phyloP scores from a whole-genome alignment of 2,329 filamentous ascomycete genomes.

The Fusarium sp. region DNA sequence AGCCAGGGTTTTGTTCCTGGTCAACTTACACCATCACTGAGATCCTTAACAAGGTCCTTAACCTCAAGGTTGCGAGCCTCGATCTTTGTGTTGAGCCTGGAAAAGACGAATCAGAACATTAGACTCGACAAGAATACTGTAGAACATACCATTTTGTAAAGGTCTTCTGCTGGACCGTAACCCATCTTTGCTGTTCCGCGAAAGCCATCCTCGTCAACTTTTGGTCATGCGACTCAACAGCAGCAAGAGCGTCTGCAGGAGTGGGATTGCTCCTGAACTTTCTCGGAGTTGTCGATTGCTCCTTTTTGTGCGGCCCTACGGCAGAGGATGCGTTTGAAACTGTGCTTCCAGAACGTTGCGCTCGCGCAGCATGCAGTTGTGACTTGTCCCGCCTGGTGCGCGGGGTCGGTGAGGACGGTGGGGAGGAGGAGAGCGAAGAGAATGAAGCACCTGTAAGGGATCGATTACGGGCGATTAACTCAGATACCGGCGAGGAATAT shows the following conservation, averaged over 20 bases:
- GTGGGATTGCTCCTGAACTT: conserved; percentile 51
- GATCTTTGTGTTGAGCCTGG: conserved; percentile 95
- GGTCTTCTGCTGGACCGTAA: conserved; percentile 94
- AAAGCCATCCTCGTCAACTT: conserved; percentile 71
- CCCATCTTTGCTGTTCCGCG: conserved; percentile 74
- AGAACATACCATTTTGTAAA: conserved; percentile 88
- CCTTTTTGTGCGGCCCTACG: conserved; percentile 37
- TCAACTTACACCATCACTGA: conserved; percentile 88
- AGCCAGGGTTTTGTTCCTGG: too few relatives aligned
- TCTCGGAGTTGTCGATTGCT: conserved; percentile 40
- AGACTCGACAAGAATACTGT: neutral
- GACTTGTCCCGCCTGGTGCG: conserved; percentile 60
- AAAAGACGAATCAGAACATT: conserved; percentile 18
- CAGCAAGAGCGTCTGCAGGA: conserved; percentile 58
- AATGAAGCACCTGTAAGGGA: conserved; percentile 40
- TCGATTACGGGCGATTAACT: conserved; percentile 33
- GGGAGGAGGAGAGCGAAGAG: conserved; percentile 37
- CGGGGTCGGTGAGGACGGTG: conserved; percentile 48
- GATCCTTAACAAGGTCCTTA: conserved; percentile 86
- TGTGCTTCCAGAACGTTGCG: conserved; percentile 59
- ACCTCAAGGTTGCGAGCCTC: conserved; percentile 81
- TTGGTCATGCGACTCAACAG: conserved; percentile 63
- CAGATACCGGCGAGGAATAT: conserved; percentile 36
- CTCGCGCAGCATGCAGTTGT: conserved; percentile 62
- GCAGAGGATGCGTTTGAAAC: conserved; percentile 42